A percentile compares a stretch with the other conserved stretches of the same genome.
Evolutionary conservation across 371 early-diverging fungal species (phyloP).

Genomic region (Amoeboaphelidium protococcarum): DNA sequence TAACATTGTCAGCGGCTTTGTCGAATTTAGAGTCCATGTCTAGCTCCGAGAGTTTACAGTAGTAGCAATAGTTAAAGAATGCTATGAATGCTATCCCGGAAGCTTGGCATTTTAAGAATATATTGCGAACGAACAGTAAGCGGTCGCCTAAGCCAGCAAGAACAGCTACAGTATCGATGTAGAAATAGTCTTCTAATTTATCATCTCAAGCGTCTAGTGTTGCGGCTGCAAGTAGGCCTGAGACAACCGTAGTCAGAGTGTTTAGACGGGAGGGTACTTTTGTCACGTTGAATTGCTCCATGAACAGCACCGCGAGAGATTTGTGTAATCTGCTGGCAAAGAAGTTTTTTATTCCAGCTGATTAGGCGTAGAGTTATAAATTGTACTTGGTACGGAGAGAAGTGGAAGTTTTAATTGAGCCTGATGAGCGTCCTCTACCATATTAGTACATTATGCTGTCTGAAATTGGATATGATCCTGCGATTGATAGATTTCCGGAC

Average conservation of each 20-base stretch:
- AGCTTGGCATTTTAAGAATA: too few relatives aligned
- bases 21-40: too few relatives aligned
- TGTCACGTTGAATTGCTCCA: slow-evolving; percentile 33
- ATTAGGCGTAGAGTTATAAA: slow-evolving; percentile 36
- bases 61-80: too few relatives aligned
- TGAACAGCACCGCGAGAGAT: slow-evolving; percentile 35
- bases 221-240: too few relatives aligned
- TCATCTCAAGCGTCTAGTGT: too few relatives aligned
- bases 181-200: too few relatives aligned
- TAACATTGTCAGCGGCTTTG: too few relatives aligned
- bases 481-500: slow-evolving; percentile 41
- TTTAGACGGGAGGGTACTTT: slow-evolving; percentile 37
- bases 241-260: slow-evolving; percentile 14
- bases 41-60: too few relatives aligned
- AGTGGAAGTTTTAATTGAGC: slow-evolving; percentile 30
- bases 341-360: slow-evolving; percentile 45
- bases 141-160: too few relatives aligned
- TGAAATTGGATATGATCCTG: slow-evolving; percentile 49
- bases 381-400: slow-evolving; percentile 19
- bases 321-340: slow-evolving; percentile 34
- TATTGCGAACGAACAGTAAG: too few relatives aligned
- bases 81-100: too few relatives aligned
- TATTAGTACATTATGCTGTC: slow-evolving; percentile 35
- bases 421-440: slow-evolving; percentile 36
- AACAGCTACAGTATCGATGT: too few relatives aligned